These are phyloP conservation scores for Otatea glauca DNA, from an alignment of 176 grass and related monocot species.

Conservation along the genomic window DNA sequence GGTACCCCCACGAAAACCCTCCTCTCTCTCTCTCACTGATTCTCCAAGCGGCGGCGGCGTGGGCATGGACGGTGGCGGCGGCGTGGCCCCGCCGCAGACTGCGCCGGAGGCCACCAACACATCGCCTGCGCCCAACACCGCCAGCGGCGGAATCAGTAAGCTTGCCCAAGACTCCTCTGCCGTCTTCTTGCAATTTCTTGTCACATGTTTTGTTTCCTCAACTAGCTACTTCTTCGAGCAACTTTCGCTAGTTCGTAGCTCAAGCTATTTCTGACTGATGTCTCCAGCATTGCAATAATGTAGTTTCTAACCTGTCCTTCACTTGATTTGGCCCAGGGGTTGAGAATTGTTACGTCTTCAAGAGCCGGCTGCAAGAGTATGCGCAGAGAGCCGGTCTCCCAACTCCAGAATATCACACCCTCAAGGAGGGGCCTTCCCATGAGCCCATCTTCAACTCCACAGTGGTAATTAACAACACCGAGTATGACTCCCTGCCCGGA, in stretches of 20 bases:
- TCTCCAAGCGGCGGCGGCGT: background rate
- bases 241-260: background rate
- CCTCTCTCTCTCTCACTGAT: background rate
- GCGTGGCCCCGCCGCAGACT: background rate
- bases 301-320: slow-evolving; percentile 7
- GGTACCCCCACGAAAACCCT: background rate
- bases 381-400: slow-evolving; percentile 67
- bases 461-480: slow-evolving; percentile 66
- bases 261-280: background rate
- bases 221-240: background rate
- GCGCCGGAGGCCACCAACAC: background rate
- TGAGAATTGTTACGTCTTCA: slow-evolving; percentile 90
- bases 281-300: background rate
- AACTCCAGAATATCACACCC: slow-evolving; percentile 79
- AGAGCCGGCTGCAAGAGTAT: slow-evolving; percentile 91
- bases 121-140: background rate
- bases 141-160: slow-evolving; percentile 32
- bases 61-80: slow-evolving; percentile 17
- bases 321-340: slow-evolving; percentile 56
- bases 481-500: slow-evolving; percentile 76
- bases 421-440: slow-evolving; percentile 89
- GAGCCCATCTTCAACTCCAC: slow-evolving; percentile 87
- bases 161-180: background rate
- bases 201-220: background rate
- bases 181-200: background rate